These are phyloP conservation scores for Pezizomycotina sp. DNA, from an alignment of 2,329 filamentous ascomycete genomes.

Conservation along the genomic window DNA sequence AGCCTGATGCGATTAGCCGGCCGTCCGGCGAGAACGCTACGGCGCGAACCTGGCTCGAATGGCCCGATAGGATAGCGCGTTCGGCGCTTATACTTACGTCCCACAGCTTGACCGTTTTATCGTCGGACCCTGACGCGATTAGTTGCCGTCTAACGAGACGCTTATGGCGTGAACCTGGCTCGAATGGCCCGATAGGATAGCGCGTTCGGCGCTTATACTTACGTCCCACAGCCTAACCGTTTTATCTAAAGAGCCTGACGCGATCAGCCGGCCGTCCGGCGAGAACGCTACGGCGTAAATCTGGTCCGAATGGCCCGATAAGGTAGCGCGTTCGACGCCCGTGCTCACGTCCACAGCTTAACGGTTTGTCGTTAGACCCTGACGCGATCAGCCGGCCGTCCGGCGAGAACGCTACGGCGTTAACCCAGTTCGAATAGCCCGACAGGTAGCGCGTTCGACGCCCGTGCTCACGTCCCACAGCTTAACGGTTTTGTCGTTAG, in stretches of 20 bases:
- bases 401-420: conserved; percentile 90
- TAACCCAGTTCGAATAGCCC: conserved; percentile 42
- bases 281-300: conserved; percentile 43
- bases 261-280: conserved; percentile 72
- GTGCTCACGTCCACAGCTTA: no score
- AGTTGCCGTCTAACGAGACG: conserved; percentile 18
- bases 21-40: conserved; percentile 21
- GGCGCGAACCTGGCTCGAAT: conserved; percentile 14
- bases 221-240: conserved; percentile 43
- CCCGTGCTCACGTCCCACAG: conserved; percentile 24
- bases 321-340: no score
- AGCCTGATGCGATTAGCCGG: conserved; percentile 22
- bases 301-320: not conserved
- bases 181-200: no score
- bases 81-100: no score
- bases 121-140: conserved; percentile 16
- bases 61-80: conserved; percentile 17
- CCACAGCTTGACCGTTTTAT: conserved; percentile 19
- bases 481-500: conserved; percentile 23
- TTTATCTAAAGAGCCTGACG: conserved; percentile 83
- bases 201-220: conserved; percentile 69
- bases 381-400: conserved; percentile 89
- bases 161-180: conserved; percentile 22
- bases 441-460: conserved; percentile 8
- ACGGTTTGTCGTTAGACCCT: conserved; percentile 29